phyloP scores from a whole-genome alignment of 2,329 filamentous ascomycete species.

The Arthrobotrys megalospora region DNA sequence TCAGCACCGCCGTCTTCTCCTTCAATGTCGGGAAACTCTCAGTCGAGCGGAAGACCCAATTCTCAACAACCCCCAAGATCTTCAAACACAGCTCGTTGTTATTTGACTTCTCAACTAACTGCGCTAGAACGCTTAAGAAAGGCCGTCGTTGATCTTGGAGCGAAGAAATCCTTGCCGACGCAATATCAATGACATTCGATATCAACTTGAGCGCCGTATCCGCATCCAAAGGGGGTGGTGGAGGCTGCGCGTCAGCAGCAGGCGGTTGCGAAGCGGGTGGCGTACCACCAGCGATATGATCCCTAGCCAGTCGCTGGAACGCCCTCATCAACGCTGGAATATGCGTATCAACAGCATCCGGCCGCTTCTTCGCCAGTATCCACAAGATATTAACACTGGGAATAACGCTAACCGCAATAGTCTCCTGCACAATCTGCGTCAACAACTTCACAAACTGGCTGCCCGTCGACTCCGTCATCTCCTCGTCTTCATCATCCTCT shows the following conservation, averaged over 20 bases:
- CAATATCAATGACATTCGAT: slow-evolving; percentile 94
- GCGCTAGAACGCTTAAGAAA: slow-evolving; percentile 94
- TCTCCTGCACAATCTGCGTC: slow-evolving; percentile 88
- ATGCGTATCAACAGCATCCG: slow-evolving; percentile 89
- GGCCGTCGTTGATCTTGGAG: slow-evolving; percentile 91
- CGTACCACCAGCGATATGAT: slow-evolving; percentile 80
- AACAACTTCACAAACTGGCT: slow-evolving; percentile 90
- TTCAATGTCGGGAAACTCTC: slow-evolving; percentile 98
- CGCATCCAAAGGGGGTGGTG: slow-evolving; percentile 77
- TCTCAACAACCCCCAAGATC: slow-evolving; percentile 92
- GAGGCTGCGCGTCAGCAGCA: slow-evolving; percentile 73
- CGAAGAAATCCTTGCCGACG: slow-evolving; percentile 90
- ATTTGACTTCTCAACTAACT: slow-evolving; percentile 93
- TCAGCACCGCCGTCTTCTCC: slow-evolving; percentile 98
- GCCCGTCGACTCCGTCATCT: slow-evolving; percentile 79
- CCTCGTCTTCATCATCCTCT: slow-evolving; percentile 86
- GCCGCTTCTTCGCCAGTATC: slow-evolving; percentile 88
- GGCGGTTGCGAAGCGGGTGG: slow-evolving; percentile 66
- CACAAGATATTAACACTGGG: slow-evolving; percentile 94
- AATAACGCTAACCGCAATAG: slow-evolving; percentile 83
- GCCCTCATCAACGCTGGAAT: slow-evolving; percentile 92
- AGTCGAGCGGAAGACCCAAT: slow-evolving; percentile 95
- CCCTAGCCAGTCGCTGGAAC: slow-evolving; percentile 92
- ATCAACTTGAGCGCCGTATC: slow-evolving; percentile 92
- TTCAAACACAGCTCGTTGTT: slow-evolving; percentile 90